Percentiles rank a stretch among this genome's conserved stretches.
Evolutionary conservation across 2,329 filamentous ascomycete species (phyloP).

Genomic region (Monilinia vaccinii-corymbosi): DNA sequence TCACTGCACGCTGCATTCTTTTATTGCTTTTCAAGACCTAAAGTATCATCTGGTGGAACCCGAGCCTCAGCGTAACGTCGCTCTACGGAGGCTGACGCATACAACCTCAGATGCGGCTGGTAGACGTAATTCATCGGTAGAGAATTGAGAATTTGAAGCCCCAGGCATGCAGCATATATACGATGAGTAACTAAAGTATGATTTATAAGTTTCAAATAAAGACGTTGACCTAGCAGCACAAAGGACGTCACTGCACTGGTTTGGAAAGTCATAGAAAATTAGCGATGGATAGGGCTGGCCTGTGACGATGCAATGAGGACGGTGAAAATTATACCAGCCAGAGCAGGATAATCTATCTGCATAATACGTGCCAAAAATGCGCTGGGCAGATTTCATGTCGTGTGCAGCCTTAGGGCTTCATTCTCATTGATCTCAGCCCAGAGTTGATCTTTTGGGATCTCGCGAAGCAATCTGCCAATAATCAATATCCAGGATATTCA

Average conservation of each 20-base stretch:
- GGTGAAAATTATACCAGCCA: background rate
- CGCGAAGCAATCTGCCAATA: background rate
- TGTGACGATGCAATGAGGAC: background rate
- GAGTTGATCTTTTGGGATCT: background rate
- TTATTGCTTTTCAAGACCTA: background rate
- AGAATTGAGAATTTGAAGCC: no score
- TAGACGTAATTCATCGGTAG: background rate
- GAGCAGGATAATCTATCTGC: background rate
- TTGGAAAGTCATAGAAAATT: background rate
- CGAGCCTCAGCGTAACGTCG: background rate
- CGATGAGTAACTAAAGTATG: background rate
- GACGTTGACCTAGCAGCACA: background rate
- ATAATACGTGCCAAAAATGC: background rate
- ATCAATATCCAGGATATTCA: background rate
- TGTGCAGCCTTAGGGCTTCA: background rate
- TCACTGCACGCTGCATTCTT: background rate
- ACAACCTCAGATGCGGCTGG: background rate
- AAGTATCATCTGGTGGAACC: background rate
- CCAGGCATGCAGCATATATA: background rate
- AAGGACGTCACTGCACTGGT: background rate
- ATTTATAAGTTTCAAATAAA: background rate
- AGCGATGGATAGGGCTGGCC: background rate
- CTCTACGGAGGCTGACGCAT: background rate
- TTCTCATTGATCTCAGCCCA: background rate
- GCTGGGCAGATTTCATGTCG: background rate